phyloP scores from a whole-genome alignment of 768 basidiomycete genomes.

The Dentipellis fragilis region DNA sequence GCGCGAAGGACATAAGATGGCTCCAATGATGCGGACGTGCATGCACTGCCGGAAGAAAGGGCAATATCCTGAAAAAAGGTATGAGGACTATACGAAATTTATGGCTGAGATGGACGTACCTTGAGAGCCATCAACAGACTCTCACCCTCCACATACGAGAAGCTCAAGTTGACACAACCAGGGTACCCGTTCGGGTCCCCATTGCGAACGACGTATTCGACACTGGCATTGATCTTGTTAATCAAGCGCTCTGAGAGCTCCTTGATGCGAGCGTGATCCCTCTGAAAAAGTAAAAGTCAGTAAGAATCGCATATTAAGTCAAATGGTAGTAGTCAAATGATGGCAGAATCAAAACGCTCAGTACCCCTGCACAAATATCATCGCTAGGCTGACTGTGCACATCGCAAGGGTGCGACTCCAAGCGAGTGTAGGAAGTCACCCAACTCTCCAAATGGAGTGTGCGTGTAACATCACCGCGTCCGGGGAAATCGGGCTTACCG shows the following conservation, averaged over 20 bases:
- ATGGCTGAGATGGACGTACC: conserved; percentile 29
- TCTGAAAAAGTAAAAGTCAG: conserved; percentile 29
- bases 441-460: conserved; percentile 19
- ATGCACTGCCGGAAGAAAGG: conserved; percentile 94
- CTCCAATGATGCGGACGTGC: conserved; percentile 96
- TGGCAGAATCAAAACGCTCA: conserved; percentile 35
- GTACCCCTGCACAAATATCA: conserved; percentile 90
- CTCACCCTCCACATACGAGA: conserved; percentile 96
- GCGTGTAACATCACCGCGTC: conserved; percentile 24
- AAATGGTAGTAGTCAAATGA: background rate
- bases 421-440: conserved; percentile 18
- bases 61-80: conserved; percentile 71
- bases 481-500: conserved; percentile 44
- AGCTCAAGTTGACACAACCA: conserved; percentile 92
- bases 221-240: conserved; percentile 66
- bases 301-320: conserved; percentile 20
- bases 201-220: conserved; percentile 89
- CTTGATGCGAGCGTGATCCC: conserved; percentile 69
- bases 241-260: conserved; percentile 75
- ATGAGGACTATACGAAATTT: background rate
- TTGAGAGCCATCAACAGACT: conserved; percentile 96
- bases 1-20: conserved; percentile 97
- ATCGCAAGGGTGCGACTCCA: conserved; percentile 32
- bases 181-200: conserved; percentile 89
- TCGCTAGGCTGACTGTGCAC: conserved; percentile 39